Percentiles rank a stretch among this genome's conserved stretches.
These are phyloP conservation scores for Rhodotorula babjevae DNA, from an alignment of 768 basidiomycete species.

Conservation along the genomic window DNA sequence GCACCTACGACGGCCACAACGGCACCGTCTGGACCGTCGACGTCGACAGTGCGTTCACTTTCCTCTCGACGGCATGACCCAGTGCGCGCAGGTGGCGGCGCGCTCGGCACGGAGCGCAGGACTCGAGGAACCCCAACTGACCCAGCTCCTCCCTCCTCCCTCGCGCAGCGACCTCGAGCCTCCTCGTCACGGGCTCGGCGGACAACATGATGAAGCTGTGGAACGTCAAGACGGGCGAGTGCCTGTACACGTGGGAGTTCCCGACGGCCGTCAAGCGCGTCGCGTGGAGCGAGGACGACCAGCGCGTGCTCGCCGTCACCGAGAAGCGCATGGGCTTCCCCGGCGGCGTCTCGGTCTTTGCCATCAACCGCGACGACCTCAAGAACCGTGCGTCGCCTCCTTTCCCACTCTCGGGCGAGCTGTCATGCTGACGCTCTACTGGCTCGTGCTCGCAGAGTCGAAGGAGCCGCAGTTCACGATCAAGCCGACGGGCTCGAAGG, in stretches of 20 bases:
- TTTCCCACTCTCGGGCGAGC: not conserved
- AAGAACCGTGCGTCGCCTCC: constrained; percentile 58
- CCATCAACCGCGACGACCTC: constrained; percentile 77
- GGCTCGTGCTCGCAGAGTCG: not conserved
- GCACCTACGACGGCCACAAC: constrained; percentile 94
- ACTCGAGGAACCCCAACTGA: not conserved
- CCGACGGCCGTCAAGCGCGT: constrained; percentile 96
- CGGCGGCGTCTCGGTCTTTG: constrained; percentile 83
- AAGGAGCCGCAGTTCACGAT: constrained; percentile 38
- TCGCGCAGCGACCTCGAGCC: constrained; percentile 67
- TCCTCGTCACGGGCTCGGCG: constrained; percentile 83
- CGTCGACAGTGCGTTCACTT: constrained; percentile 70
- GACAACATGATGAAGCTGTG: constrained; percentile 90
- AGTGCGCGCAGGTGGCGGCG: no score
- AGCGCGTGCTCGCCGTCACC: constrained; percentile 74
- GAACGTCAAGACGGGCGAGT: constrained; percentile 83
- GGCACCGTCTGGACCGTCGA: constrained; percentile 96
- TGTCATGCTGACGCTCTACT: no score
- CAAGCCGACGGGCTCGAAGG: constrained; percentile 66
- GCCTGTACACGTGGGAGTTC: constrained; percentile 93
- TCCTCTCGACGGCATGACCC: no score
- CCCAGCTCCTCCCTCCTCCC: not conserved
- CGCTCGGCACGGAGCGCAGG: not conserved
- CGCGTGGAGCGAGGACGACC: constrained; percentile 78
- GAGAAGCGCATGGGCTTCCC: constrained; percentile 94